phyloP scores from a whole-genome alignment of 345 rosid species.

The Lagerstroemia speciosa region DNA sequence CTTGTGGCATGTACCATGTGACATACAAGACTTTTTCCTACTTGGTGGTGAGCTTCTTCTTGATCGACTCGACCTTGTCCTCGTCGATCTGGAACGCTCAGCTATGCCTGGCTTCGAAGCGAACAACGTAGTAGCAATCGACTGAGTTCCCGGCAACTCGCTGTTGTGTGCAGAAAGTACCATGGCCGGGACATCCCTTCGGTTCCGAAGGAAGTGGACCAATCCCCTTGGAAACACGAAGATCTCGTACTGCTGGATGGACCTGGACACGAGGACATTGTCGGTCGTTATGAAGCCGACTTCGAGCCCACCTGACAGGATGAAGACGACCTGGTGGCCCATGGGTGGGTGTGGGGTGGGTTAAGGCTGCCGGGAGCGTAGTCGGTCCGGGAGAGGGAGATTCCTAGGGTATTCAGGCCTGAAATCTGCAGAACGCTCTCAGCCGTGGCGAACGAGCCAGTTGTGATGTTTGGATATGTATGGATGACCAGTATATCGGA shows the following conservation, averaged over 20 bases:
- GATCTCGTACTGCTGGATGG: neutral
- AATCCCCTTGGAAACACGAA: neutral
- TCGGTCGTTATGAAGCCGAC: neutral
- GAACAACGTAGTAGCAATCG: neutral
- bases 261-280: neutral
- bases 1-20: too few relatives aligned
- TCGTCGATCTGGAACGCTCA: neutral
- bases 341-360: neutral
- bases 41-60: neutral
- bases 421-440: neutral
- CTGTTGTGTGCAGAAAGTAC: neutral
- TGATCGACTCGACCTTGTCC: neutral
- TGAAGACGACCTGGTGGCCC: neutral
- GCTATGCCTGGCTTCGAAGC: neutral
- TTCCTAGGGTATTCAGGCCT: neutral
- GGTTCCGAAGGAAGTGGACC: neutral
- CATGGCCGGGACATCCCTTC: neutral
- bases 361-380: neutral
- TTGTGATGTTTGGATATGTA: neutral
- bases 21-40: too few relatives aligned
- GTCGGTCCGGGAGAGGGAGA: neutral
- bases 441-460: neutral
- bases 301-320: neutral
- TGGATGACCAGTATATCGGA: neutral
- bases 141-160: neutral